phyloP scores from a whole-genome alignment of 2,329 filamentous ascomycete genomes.

The Pseudocercospora fuligena region DNA sequence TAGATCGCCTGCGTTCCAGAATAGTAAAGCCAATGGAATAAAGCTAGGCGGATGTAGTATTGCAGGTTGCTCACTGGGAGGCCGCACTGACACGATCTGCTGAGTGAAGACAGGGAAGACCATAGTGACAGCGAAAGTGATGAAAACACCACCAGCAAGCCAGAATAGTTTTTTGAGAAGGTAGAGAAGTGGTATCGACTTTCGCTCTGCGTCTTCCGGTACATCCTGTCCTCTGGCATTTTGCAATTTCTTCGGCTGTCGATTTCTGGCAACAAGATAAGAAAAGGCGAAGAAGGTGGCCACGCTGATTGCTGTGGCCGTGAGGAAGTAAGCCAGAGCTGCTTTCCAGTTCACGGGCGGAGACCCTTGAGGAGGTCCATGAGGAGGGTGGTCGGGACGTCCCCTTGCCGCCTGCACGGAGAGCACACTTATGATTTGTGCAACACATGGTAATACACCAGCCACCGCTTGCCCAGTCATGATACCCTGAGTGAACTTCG shows the following conservation, averaged over 20 bases:
- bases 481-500: slow-evolving; percentile 92
- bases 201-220: slow-evolving; percentile 21
- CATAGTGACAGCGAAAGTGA: slow-evolving; percentile 87
- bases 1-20: slow-evolving; percentile 92
- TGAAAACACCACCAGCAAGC: slow-evolving; percentile 74
- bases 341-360: slow-evolving; percentile 64
- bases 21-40: slow-evolving; percentile 85
- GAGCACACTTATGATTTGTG: slow-evolving; percentile 84
- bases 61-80: slow-evolving; percentile 52
- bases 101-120: slow-evolving; percentile 90
- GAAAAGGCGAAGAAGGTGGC: slow-evolving; percentile 74
- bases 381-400: slow-evolving; percentile 4
- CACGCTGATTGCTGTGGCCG: slow-evolving; percentile 77
- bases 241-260: slow-evolving; percentile 25
- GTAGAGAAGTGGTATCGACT: slow-evolving; percentile 60
- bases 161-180: slow-evolving; percentile 80
- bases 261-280: slow-evolving; percentile 63
- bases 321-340: slow-evolving; percentile 89
- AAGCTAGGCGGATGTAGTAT: slow-evolving; percentile 77
- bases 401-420: slow-evolving; percentile 53
- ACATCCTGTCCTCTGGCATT: slow-evolving; percentile 13
- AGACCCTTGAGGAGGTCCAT: slow-evolving; percentile 32
- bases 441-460: slow-evolving; percentile 84
- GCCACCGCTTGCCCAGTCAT: slow-evolving; percentile 95
- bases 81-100: slow-evolving; percentile 49